These are phyloP conservation scores for Malus sylvestris DNA, from an alignment of 306 rosid species.

Conservation along the genomic window DNA sequence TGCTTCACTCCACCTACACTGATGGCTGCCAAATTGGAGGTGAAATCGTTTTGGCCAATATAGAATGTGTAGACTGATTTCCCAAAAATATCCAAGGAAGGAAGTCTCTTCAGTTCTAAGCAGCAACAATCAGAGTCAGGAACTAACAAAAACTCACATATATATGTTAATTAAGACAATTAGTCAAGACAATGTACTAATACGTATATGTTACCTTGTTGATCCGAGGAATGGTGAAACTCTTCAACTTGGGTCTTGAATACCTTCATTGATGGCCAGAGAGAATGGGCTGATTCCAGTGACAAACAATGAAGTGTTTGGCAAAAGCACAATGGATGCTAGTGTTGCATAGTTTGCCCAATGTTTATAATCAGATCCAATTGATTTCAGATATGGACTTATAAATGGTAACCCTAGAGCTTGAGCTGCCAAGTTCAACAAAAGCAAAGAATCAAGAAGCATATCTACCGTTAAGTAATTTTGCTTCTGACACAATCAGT, in stretches of 20 bases:
- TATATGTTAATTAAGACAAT: not conserved
- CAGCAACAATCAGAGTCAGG: not conserved
- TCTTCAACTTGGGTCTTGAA: slow-evolving; percentile 54
- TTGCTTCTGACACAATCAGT: not conserved
- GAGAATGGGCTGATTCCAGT: slow-evolving; percentile 57
- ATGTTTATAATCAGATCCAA: slow-evolving; percentile 52
- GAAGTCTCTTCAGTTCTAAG: slow-evolving; percentile 37
- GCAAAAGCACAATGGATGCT: slow-evolving; percentile 68
- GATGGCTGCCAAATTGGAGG: slow-evolving; percentile 51
- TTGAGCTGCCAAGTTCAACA: slow-evolving; percentile 42
- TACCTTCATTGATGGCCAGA: slow-evolving; percentile 53
- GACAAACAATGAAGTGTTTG: slow-evolving; percentile 44
- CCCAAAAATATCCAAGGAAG: slow-evolving; percentile 49
- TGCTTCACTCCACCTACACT: slow-evolving; percentile 49
- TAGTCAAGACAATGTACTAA: not conserved
- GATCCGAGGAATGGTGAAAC: slow-evolving; percentile 7
- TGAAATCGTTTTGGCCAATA: slow-evolving; percentile 88
- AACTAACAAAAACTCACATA: not conserved
- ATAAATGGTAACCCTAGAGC: slow-evolving; percentile 56
- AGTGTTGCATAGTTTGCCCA: slow-evolving; percentile 73
- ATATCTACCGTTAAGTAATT: not conserved
- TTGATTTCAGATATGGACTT: slow-evolving; percentile 70
- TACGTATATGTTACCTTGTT: slow-evolving; percentile 17
- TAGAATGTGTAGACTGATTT: slow-evolving; percentile 62
- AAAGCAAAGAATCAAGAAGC: not conserved